phyloP scores from a whole-genome alignment of 805 yeast species.

The Ogataea haglerorum region DNA sequence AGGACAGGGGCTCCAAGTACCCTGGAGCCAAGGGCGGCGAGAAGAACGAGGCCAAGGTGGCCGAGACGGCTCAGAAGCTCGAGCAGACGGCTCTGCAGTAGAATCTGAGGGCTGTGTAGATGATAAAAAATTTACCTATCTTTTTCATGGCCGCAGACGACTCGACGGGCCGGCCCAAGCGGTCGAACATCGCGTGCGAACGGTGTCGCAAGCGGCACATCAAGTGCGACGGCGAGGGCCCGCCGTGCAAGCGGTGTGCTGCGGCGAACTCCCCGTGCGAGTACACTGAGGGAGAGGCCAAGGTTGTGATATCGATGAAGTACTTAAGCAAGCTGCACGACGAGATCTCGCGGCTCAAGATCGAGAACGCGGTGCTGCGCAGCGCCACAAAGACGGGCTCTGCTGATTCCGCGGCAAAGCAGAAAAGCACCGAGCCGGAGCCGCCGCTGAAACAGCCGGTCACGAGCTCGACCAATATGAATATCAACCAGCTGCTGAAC shows the following conservation, averaged over 20 bases:
- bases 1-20: slow-evolving; percentile 85
- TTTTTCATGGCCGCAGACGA: neutral
- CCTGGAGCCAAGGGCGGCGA: slow-evolving; percentile 57
- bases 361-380: slow-evolving; percentile 59
- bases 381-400: slow-evolving; percentile 32
- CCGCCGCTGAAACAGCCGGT: neutral
- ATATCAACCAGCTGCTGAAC: slow-evolving; percentile 5
- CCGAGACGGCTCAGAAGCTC: slow-evolving; percentile 28
- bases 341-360: slow-evolving; percentile 60
- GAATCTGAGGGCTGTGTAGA: slow-evolving; percentile 9
- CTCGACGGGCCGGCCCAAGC: slow-evolving; percentile 11
- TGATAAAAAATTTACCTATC: neutral
- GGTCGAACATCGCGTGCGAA: slow-evolving; percentile 43
- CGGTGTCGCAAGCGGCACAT: slow-evolving; percentile 71
- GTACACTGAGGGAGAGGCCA: slow-evolving; percentile 67
- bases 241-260: slow-evolving; percentile 65
- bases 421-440: neutral
- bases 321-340: slow-evolving; percentile 66
- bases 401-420: neutral
- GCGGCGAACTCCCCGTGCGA: slow-evolving; percentile 59
- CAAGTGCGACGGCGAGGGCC: slow-evolving; percentile 68
- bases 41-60: slow-evolving; percentile 37
- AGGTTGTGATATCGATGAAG: slow-evolving; percentile 69
- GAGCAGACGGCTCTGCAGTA: slow-evolving; percentile 2
- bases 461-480: slow-evolving; percentile 1